Base-by-base conservation (phyloP, 75 land plant species). In the Selaginella moellendorffii region DNA sequence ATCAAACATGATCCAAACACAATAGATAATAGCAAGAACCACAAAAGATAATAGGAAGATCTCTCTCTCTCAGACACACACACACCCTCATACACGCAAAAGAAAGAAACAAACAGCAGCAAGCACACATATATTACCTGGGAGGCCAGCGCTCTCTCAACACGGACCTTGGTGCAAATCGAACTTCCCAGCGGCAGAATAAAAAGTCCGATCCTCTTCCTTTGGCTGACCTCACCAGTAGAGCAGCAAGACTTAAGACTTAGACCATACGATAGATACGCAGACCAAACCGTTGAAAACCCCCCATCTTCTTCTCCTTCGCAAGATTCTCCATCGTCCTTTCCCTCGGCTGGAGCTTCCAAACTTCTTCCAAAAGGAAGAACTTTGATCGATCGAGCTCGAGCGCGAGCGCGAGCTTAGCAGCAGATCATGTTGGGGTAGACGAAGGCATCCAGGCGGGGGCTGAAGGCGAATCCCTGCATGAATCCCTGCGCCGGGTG, bases 381-480 rank as follows among this genome's bases (percentile, higher is more conserved):
- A n/a, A n/a, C n/a, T n/a, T n/a, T n/a, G n/a, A n/a, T n/a, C n/a
- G n/a, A n/a, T n/a, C n/a, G n/a, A n/a, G n/a, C n/a, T n/a, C n/a
- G n/a, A n/a, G n/a, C n/a, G n/a, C n/a, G n/a, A n/a, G n/a, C n/a
- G n/a, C n/a, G n/a, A n/a, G n/a, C n/a, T n/a, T n/a, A n/a, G n/a
- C n/a, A n/a, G n/a, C n/a, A n/a, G n/a, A n/a, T n/a, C n/a, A n/a
- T n/a, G n/a, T n/a, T n/a, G n/a, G 46, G 72, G n/a, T 73, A 63
- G 0, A 76, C 80, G 1, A 88, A 87, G 1, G 87, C 73, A 2
- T 78, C 81, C 24, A 87, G 77, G 24, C 83, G 72, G 10, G 92
- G 92, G 71, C 79, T 79, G 58, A 75, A 87, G n/a, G 81, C 82
- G 63, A 84, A 84, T 0, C 79, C 82, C 24, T 76, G 76, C 51